A percentile compares a stretch with the other conserved stretches of the same genome.
These are phyloP conservation scores for Chrysopogon serrulatus DNA, from an alignment of 176 grass and related monocot genomes.

Conservation along the genomic window DNA sequence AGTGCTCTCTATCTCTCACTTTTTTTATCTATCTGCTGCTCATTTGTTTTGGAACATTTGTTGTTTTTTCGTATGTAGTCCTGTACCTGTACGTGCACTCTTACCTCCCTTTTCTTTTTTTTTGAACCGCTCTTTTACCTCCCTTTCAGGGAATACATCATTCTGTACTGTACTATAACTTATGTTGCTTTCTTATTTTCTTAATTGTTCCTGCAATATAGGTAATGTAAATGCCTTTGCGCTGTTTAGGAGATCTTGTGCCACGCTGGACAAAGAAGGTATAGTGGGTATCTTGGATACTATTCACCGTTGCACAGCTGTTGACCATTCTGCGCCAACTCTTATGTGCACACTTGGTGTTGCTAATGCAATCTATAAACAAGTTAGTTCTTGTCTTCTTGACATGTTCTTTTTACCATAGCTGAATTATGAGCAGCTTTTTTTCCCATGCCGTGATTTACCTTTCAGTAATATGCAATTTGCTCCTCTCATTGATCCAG, in stretches of 20 bases:
- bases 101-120: background rate
- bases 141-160: background rate
- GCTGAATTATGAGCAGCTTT: background rate
- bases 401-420: background rate
- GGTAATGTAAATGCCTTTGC: conserved; percentile 92
- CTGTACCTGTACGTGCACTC: background rate
- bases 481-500: conserved; percentile 43
- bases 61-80: background rate
- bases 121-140: too few relatives aligned
- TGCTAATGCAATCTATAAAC: conserved; percentile 86
- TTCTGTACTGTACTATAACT: background rate
- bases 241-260: conserved; percentile 96
- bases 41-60: background rate
- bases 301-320: conserved; percentile 77
- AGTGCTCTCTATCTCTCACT: background rate
- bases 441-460: background rate
- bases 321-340: conserved; percentile 91
- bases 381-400: conserved; percentile 45
- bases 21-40: background rate
- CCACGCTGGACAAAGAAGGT: conserved; percentile 81
- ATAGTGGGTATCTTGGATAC: conserved; percentile 80
- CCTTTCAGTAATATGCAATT: background rate
- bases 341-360: conserved; percentile 99
- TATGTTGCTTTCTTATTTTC: conserved; percentile 14
- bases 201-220: conserved; percentile 33